Evolutionary conservation across 495 filamentous ascomycete species (phyloP).

Genomic region (Podospora australis): DNA sequence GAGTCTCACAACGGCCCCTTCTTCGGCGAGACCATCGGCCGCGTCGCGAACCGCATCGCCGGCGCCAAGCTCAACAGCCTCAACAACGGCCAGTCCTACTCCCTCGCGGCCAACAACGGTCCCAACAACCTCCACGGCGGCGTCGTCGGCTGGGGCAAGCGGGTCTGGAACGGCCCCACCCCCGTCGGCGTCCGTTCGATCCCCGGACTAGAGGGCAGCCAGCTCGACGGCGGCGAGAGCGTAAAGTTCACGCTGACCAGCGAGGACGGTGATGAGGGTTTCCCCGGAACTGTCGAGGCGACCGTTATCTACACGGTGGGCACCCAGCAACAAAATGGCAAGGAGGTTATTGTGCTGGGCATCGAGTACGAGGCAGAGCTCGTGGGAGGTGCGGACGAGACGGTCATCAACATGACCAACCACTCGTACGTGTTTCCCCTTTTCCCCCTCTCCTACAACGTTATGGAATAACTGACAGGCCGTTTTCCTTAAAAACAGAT

Average conservation of each 20-base stretch:
- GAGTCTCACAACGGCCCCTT: conserved; percentile 63
- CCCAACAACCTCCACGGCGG: conserved; percentile 82
- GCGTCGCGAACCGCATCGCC: conserved; percentile 81
- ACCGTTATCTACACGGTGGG: conserved; percentile 71
- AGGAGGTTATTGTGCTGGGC: conserved; percentile 58
- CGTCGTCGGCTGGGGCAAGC: conserved; percentile 74
- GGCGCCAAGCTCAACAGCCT: conserved; percentile 62
- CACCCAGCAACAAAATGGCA: conserved; percentile 55
- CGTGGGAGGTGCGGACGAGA: conserved; percentile 72
- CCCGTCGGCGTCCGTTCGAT: conserved; percentile 45
- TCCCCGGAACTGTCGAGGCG: conserved; percentile 74
- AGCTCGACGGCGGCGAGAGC: conserved; percentile 65
- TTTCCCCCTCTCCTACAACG: neutral
- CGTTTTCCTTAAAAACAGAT: conserved; percentile 44
- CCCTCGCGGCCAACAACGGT: conserved; percentile 66
- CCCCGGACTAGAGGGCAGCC: conserved; percentile 40
- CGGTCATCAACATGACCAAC: conserved; percentile 85
- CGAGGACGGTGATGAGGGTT: conserved; percentile 74
- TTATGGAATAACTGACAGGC: conserved; percentile 2
- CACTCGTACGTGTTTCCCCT: conserved; percentile 63
- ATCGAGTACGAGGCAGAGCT: conserved; percentile 88
- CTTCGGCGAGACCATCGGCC: conserved; percentile 92
- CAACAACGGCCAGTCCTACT: conserved; percentile 62
- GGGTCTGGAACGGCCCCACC: conserved; percentile 69
- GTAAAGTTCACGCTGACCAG: conserved; percentile 68